A percentile compares a stretch with the other conserved stretches of the same genome.
Evolutionary conservation across 495 filamentous ascomycete species (phyloP).

Genomic region (Cercophora samala): DNA sequence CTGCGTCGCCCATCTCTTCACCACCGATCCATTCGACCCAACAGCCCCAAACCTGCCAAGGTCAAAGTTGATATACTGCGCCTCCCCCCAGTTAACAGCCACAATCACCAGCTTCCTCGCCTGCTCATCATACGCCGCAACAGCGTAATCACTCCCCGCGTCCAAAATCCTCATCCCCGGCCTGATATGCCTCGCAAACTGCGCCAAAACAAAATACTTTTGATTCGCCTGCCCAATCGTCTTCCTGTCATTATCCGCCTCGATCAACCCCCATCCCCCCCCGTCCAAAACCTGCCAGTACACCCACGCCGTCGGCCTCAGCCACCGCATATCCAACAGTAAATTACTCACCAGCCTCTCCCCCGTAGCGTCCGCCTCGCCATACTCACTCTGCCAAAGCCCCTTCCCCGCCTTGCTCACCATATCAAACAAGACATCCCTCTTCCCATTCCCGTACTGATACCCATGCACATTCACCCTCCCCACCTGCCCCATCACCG

Average conservation of each 20-base stretch:
- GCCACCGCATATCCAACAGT: conserved; percentile 37
- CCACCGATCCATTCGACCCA: conserved; percentile 28
- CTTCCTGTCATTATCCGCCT: conserved; percentile 31
- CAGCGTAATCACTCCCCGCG: conserved; percentile 32
- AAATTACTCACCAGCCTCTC: conserved; percentile 32
- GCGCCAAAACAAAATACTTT: conserved; percentile 39
- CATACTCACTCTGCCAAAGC: conserved; percentile 43
- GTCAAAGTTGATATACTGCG: conserved; percentile 40
- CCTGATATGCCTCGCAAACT: conserved; percentile 37
- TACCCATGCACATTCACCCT: conserved; percentile 43
- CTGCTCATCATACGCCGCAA: conserved; percentile 36
- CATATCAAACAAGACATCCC: conserved; percentile 28
- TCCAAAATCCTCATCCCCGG: conserved; percentile 38
- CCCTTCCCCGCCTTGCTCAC: conserved; percentile 27
- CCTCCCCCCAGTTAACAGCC: conserved; percentile 36
- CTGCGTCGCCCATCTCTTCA: conserved; percentile 38
- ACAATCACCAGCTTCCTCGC: conserved; percentile 36
- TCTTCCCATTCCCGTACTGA: conserved; percentile 31
- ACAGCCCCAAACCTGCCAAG: conserved; percentile 28
- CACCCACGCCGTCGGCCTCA: conserved; percentile 41
- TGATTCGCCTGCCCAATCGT: conserved; percentile 29
- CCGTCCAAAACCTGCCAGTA: conserved; percentile 42
- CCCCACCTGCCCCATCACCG: conserved; percentile 24
- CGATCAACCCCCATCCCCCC: conserved; percentile 37
- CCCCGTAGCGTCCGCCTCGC: conserved; percentile 37